Evolutionary conservation across 305 asterid genomes (phyloP).

Genomic region (Caryopteris hybrid): DNA sequence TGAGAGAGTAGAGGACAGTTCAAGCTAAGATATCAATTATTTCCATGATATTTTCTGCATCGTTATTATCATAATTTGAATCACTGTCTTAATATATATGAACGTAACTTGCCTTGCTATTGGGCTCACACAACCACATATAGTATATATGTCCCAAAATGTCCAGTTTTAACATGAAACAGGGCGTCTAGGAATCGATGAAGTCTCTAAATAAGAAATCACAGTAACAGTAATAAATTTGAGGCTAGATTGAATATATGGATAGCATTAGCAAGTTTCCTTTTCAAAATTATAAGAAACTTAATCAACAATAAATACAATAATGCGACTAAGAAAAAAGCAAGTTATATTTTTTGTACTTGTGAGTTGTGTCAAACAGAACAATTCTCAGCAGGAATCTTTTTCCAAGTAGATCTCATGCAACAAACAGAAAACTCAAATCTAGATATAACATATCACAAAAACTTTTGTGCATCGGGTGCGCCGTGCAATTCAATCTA

Average conservation of each 20-base stretch:
- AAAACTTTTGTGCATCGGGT: too few relatives aligned
- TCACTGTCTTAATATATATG: not conserved
- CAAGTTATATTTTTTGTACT: too few relatives aligned
- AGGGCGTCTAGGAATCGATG: not conserved
- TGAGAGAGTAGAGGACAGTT: not conserved
- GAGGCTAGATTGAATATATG: not conserved
- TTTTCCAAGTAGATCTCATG: too few relatives aligned
- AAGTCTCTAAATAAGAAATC: not conserved
- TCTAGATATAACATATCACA: too few relatives aligned
- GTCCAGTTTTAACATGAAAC: not conserved
- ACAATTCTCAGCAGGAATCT: too few relatives aligned
- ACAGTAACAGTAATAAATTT: not conserved
- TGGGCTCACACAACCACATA: too few relatives aligned
- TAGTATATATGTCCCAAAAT: too few relatives aligned
- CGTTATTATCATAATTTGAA: not conserved
- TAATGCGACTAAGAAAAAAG: not conserved
- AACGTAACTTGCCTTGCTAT: not conserved
- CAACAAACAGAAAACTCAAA: too few relatives aligned
- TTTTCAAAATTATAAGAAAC: not conserved
- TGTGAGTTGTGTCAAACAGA: too few relatives aligned
- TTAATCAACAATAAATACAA: too few relatives aligned
- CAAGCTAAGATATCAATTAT: not conserved
- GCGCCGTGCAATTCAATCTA: too few relatives aligned
- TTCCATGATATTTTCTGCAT: not conserved
- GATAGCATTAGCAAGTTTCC: not conserved